These are phyloP conservation scores for Sesbania bispinosa DNA, from an alignment of 306 rosid species.

Conservation along the genomic window DNA sequence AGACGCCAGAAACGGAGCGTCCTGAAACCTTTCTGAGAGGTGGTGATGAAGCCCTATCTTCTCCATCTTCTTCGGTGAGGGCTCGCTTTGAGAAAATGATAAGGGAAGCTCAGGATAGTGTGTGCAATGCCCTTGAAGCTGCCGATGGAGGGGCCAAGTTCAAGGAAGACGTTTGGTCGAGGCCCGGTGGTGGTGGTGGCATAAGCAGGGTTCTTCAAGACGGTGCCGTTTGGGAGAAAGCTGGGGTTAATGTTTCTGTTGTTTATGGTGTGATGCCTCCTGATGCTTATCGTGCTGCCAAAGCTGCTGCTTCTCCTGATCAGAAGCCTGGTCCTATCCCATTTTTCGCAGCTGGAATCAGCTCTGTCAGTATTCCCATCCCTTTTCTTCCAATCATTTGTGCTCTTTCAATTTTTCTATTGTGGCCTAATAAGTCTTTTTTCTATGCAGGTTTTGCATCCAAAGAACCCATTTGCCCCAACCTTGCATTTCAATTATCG, in stretches of 20 bases:
- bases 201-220: conserved; percentile 95
- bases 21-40: conserved; percentile 79
- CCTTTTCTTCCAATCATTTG: not conserved
- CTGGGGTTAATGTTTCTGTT: conserved; percentile 95
- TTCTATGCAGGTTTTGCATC: conserved; percentile 77
- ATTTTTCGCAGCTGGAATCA: conserved; percentile 91
- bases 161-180: conserved; percentile 96
- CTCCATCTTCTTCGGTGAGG: conserved; percentile 49
- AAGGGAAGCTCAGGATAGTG: conserved; percentile 83
- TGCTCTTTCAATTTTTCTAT: not conserved
- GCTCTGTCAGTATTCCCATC: conserved; percentile 57
- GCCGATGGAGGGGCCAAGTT: conserved; percentile 78
- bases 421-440: no score
- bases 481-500: conserved; percentile 94
- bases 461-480: conserved; percentile 96
- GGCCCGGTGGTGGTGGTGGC: conserved; percentile 98
- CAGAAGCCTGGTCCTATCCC: conserved; percentile 89
- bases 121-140: conserved; percentile 70
- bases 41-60: conserved; percentile 37
- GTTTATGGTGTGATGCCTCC: conserved; percentile 98
- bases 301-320: conserved; percentile 48
- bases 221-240: conserved; percentile 95
- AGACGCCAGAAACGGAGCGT: conserved; percentile 66
- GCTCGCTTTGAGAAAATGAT: conserved; percentile 96
- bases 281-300: conserved; percentile 96